Evolutionary conservation across 2,329 filamentous ascomycete species (phyloP).

Genomic region (Botrytis deweyae): DNA sequence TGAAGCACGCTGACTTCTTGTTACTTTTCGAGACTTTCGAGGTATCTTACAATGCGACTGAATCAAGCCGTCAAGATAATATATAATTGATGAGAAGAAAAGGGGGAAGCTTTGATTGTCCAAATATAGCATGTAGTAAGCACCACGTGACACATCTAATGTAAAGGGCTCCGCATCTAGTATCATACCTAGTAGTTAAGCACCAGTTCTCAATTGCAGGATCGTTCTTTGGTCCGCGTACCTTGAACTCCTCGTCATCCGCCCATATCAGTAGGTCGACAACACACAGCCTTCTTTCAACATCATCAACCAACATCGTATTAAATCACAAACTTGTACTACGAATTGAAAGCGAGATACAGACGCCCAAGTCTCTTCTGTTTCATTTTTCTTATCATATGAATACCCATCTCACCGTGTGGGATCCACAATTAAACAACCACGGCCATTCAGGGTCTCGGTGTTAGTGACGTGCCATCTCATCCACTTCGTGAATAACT

Average conservation of each 20-base stretch:
- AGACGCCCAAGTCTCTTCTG: slow-evolving; percentile 15
- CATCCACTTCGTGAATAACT: slow-evolving; percentile 16
- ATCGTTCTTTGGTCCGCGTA: slow-evolving; percentile 17
- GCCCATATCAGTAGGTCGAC: slow-evolving; percentile 11
- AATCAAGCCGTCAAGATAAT: not conserved
- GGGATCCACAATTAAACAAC: slow-evolving; percentile 18
- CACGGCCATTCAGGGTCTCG: slow-evolving; percentile 16
- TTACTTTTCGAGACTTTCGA: not conserved
- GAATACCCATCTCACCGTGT: slow-evolving; percentile 17
- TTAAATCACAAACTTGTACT: slow-evolving; percentile 10
- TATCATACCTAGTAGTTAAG: not conserved
- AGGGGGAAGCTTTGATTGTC: not conserved
- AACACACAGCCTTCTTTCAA: slow-evolving; percentile 12
- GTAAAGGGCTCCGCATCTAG: not conserved
- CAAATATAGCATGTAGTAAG: not conserved
- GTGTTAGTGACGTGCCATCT: slow-evolving; percentile 23
- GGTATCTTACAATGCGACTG: not conserved
- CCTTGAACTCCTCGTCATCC: slow-evolving; percentile 13
- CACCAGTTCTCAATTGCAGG: slow-evolving; percentile 7
- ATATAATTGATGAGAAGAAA: not conserved
- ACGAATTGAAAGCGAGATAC: slow-evolving; percentile 12
- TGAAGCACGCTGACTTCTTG: not conserved
- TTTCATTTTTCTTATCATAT: slow-evolving; percentile 22
- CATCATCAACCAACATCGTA: slow-evolving; percentile 20
- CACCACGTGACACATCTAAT: not conserved